Percentiles rank a stretch among this genome's conserved stretches.
These are phyloP conservation scores for Fusarium solani-melongenae DNA, from an alignment of 2,329 filamentous ascomycete species.

Conservation along the genomic window DNA sequence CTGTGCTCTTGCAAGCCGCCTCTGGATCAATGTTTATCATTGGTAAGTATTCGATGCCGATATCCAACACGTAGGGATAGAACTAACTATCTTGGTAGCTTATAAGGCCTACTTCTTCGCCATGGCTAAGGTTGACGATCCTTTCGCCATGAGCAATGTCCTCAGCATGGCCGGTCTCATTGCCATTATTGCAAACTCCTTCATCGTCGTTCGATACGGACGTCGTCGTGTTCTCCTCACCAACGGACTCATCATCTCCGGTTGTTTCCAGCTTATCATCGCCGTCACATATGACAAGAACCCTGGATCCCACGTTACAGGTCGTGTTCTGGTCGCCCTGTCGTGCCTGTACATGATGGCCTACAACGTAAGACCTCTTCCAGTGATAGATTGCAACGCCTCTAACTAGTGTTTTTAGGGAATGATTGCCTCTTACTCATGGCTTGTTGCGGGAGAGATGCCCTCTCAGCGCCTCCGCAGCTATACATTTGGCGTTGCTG, in stretches of 20 bases:
- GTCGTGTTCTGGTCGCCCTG: constrained; percentile 34
- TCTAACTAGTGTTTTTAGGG: background rate
- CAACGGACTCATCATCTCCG: constrained; percentile 22
- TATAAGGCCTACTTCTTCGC: constrained; percentile 42
- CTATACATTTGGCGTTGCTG: constrained; percentile 36
- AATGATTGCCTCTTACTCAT: constrained; percentile 40
- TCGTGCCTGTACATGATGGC: constrained; percentile 38
- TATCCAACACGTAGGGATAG: rapidly evolving
- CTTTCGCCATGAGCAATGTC: constrained; percentile 39
- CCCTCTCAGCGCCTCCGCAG: constrained; percentile 39
- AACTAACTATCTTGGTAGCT: constrained; percentile 2
- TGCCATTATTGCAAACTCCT: constrained; percentile 34
- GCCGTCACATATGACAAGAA: constrained; percentile 31
- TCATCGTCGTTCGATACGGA: constrained; percentile 36
- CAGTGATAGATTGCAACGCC: rapidly evolving
- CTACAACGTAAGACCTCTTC: constrained; percentile 25
- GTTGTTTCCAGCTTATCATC: constrained; percentile 35
- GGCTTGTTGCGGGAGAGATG: constrained; percentile 37
- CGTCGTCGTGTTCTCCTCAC: constrained; percentile 24
- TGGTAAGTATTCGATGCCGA: constrained; percentile 1
- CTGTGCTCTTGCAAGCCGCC: constrained; percentile 32
- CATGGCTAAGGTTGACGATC: constrained; percentile 36
- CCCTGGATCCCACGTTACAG: constrained; percentile 22
- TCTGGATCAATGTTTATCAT: constrained; percentile 41
- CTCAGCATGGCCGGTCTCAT: constrained; percentile 37